Evolutionary conservation across 148 eudicot species (phyloP), one percentile per base, ranked within the genome.

Genomic region (Rhododendron molle): DNA sequence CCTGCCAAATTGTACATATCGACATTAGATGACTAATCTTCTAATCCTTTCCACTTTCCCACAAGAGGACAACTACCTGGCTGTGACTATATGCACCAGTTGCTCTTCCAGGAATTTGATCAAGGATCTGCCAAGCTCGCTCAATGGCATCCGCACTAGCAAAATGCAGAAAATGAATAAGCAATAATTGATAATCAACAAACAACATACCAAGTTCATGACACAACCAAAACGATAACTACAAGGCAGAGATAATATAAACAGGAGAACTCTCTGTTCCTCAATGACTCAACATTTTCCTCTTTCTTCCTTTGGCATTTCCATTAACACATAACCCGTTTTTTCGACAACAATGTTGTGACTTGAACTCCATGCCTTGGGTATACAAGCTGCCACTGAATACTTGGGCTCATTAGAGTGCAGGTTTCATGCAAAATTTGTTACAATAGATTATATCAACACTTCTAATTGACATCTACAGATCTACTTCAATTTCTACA

Each of bases 51-150:
- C 46, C 44, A 72, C 40, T n/a, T 49, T 32, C 80, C 34, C 44
- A 11, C 23, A 16, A 80, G 80, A 26, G 26, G 38, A 38, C 30
- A 36, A 46, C 44, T 54, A 94, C 99, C 98, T 94, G 96, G 85
- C 96, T 97, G 87, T 97, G 99, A 89, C 98, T 97, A 77, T 97
- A 95, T 50, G 98, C 98, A 88, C 99, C 98, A 83, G 99, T 95
- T 81, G 98, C 96, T 87, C 94, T 89, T 85, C 98, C 96, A 74
- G 99, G 98, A 82, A 97, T 95, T 87, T 97, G 98, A 89, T 93
- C 94, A 38, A 97, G 89, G 74, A 97, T 93, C 89, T 94, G 91
- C 90, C 90, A 92, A 78, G 98, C 96, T 89, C 98, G 90, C 89
- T 94, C 91, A 69, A 97, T 95, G 32, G 99, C 83, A 90, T 96